These are phyloP conservation scores for Melocanna baccifera DNA, from an alignment of 176 grass and related monocot species.

Conservation along the genomic window DNA sequence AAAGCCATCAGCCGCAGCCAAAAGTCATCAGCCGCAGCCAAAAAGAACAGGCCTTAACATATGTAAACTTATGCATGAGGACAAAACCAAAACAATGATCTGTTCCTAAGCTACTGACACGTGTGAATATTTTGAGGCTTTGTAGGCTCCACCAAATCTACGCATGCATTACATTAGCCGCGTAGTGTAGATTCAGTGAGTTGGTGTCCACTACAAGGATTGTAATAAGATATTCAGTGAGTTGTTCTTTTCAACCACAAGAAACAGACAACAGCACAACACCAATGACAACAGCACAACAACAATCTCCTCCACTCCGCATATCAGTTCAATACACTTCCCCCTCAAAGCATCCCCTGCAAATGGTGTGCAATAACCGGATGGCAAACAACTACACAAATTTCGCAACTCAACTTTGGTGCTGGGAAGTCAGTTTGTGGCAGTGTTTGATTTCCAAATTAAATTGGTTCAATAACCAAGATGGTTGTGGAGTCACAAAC, in stretches of 20 bases:
- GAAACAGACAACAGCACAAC: not conserved
- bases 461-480: not conserved
- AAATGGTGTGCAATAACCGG: not conserved
- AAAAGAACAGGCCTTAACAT: no score
- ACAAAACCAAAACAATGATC: not conserved
- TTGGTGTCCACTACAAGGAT: not conserved
- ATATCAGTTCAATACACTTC: not conserved
- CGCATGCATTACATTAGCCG: not conserved
- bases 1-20: no score
- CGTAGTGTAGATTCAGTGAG: conserved; percentile 7
- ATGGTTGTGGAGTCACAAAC: not conserved
- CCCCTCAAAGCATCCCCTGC: not conserved
- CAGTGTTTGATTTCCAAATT: not conserved
- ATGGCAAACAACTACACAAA: not conserved
- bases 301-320: not conserved
- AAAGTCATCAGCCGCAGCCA: no score
- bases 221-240: not conserved
- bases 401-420: not conserved
- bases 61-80: not conserved
- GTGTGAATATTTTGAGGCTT: conserved; percentile 5
- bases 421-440: not conserved
- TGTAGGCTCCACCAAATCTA: conserved; percentile 20
- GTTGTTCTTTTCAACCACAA: not conserved
- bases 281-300: not conserved
- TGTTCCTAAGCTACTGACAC: conserved; percentile 2